Conservation (phyloP, 2,329 filamentous ascomycete species). For the Xylariomycetidae sp. region DNA sequence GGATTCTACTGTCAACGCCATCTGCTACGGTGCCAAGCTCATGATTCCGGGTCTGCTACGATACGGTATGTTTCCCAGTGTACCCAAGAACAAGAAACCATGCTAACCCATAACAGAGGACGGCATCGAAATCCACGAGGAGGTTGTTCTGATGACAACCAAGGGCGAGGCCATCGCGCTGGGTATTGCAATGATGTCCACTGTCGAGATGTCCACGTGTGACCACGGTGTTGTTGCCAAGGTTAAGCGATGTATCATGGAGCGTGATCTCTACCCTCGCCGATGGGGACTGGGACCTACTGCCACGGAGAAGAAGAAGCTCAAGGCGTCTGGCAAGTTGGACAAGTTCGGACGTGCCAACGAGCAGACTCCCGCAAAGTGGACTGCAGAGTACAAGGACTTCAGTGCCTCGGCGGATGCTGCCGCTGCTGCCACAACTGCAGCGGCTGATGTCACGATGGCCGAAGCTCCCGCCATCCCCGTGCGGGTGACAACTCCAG, state of each 20-base stretch:
- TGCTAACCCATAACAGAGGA: slow-evolving; percentile 51
- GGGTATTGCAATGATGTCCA: slow-evolving; percentile 96
- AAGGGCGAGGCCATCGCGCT: slow-evolving; percentile 98
- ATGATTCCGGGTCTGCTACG: slow-evolving; percentile 96
- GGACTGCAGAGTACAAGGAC: slow-evolving; percentile 90
- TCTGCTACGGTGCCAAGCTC: slow-evolving; percentile 97
- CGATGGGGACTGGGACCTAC: slow-evolving; percentile 94
- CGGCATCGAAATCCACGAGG: slow-evolving; percentile 89
- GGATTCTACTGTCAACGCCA: slow-evolving; percentile 78
- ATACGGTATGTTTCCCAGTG: slow-evolving; percentile 56
- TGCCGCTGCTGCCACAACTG: slow-evolving; percentile 31
- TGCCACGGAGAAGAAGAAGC: slow-evolving; percentile 97
- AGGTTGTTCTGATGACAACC: slow-evolving; percentile 96
- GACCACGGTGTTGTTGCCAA: slow-evolving; percentile 97
- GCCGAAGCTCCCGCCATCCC: slow-evolving; percentile 34
- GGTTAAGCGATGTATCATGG: slow-evolving; percentile 99
- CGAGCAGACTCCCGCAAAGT: slow-evolving; percentile 87
- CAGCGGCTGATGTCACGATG: slow-evolving; percentile 38
- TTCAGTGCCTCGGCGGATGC: slow-evolving; percentile 54
- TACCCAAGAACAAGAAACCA: neutral
- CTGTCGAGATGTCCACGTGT: slow-evolving; percentile 92
- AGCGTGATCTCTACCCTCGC: slow-evolving; percentile 93
- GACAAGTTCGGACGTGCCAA: slow-evolving; percentile 96
- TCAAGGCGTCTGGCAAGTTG: slow-evolving; percentile 95
- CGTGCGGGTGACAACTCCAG: slow-evolving; percentile 31